A percentile compares a stretch with the other conserved stretches of the same genome.
Evolutionary conservation across 495 filamentous ascomycete species (phyloP).

Genomic region (Trichoderma gamsii): DNA sequence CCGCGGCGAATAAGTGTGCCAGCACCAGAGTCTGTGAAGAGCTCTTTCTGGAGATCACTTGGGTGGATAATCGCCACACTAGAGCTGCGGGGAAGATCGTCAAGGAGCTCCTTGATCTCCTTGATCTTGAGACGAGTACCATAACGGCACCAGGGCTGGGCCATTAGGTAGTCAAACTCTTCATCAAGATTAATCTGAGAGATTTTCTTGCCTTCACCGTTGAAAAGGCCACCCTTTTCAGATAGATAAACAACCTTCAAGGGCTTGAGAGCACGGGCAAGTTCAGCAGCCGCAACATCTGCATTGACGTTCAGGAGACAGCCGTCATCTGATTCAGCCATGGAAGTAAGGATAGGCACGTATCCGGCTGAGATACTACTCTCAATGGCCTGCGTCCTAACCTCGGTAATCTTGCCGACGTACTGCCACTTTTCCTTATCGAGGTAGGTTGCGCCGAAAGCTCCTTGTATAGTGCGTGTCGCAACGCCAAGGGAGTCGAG

Average conservation of each 20-base stretch:
- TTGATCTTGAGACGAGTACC: slow-evolving; percentile 97
- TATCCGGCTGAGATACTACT: slow-evolving; percentile 82
- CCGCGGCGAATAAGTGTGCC: slow-evolving; percentile 91
- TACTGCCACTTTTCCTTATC: slow-evolving; percentile 92
- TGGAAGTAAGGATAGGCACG: slow-evolving; percentile 90
- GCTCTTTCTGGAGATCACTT: slow-evolving; percentile 86
- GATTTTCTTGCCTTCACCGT: slow-evolving; percentile 92
- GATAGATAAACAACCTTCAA: slow-evolving; percentile 97
- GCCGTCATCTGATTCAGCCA: slow-evolving; percentile 90
- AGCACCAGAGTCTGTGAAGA: slow-evolving; percentile 93
- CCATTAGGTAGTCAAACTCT: slow-evolving; percentile 95
- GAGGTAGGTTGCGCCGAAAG: slow-evolving; percentile 91
- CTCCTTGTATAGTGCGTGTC: slow-evolving; percentile 84
- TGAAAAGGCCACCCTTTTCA: slow-evolving; percentile 94
- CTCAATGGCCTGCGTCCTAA: slow-evolving; percentile 88
- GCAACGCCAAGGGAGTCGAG: slow-evolving; percentile 87
- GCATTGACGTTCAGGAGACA: slow-evolving; percentile 98
- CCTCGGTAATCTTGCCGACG: slow-evolving; percentile 90
- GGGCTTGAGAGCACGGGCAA: slow-evolving; percentile 83
- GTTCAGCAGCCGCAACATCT: slow-evolving; percentile 89
- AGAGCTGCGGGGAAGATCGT: slow-evolving; percentile 78
- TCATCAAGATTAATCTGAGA: slow-evolving; percentile 97
- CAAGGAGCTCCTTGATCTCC: slow-evolving; percentile 92
- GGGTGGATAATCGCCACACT: slow-evolving; percentile 98
- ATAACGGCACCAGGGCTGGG: slow-evolving; percentile 91